A percentile compares a stretch with the other conserved stretches of the same genome.
Evolutionary conservation across 208 protist species (phyloP).

Genomic region (Spongospora subterranea): DNA sequence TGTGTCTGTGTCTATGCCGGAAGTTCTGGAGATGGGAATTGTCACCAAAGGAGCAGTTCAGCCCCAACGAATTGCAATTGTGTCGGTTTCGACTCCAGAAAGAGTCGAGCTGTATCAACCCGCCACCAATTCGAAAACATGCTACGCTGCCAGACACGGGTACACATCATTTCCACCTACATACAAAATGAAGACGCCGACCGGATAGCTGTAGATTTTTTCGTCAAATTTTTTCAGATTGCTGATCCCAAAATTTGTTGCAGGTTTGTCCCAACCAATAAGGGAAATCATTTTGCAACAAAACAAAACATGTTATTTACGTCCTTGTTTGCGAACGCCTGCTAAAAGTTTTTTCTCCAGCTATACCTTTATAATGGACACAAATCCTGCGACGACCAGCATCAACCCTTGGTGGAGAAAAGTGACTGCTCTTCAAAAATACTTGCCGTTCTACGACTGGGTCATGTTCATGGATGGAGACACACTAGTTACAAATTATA

Average conservation of each 20-base stretch:
- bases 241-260: no score
- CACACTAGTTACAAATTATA: conserved; percentile 55
- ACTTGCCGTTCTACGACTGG: conserved; percentile 56
- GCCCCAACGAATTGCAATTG: conserved; percentile 1
- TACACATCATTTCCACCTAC: background rate
- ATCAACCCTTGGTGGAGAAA: conserved; percentile 39
- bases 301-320: no score
- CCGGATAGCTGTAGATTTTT: no score
- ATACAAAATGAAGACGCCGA: no score
- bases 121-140: conserved; percentile 35
- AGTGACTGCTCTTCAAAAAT: conserved; percentile 29
- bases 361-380: conserved; percentile 44
- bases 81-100: background rate
- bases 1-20: no score
- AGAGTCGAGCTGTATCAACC: conserved; percentile 12
- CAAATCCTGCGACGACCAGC: background rate
- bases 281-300: no score
- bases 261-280: no score
- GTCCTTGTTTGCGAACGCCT: no score
- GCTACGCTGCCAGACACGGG: background rate
- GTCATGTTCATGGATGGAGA: conserved; percentile 38
- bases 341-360: no score
- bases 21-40: no score
- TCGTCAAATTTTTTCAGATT: no score
- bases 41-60: no score